A percentile compares a stretch with the other conserved stretches of the same genome.
phyloP scores from a whole-genome alignment of 148 eudicot species.

The Arbutus unedo region DNA sequence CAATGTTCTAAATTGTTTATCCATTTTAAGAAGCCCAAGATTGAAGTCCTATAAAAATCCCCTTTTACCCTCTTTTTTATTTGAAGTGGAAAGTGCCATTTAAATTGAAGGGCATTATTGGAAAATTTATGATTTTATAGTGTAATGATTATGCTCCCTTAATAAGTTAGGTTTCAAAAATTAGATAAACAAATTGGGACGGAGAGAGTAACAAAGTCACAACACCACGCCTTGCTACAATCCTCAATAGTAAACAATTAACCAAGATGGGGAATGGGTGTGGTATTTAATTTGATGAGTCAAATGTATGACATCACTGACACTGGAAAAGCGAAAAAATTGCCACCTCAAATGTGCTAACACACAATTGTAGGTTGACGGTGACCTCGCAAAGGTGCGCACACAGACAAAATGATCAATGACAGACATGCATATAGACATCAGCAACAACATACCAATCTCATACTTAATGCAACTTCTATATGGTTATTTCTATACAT shows the following conservation, averaged over 20 bases:
- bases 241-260: not conserved
- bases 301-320: not conserved
- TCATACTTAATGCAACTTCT: not conserved
- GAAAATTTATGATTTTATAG: too few species aligned
- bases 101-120: too few species aligned
- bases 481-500: not conserved
- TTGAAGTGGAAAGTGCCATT: too few species aligned
- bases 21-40: too few species aligned
- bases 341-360: not conserved
- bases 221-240: not conserved
- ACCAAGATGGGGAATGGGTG: not conserved
- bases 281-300: not conserved
- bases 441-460: not conserved
- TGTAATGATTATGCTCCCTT: too few species aligned
- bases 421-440: not conserved
- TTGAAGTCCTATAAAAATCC: too few species aligned
- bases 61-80: too few species aligned
- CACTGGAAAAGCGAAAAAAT: too few species aligned
- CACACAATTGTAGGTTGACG: not conserved
- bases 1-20: too few species aligned
- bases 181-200: too few species aligned
- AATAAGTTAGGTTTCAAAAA: too few species aligned
- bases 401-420: not conserved
- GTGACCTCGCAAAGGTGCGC: not conserved
- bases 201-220: not conserved